Evolutionary conservation across 768 basidiomycete species (phyloP), one percentile per base, ranked within the genome.

Genomic region (Mycena maculata): DNA sequence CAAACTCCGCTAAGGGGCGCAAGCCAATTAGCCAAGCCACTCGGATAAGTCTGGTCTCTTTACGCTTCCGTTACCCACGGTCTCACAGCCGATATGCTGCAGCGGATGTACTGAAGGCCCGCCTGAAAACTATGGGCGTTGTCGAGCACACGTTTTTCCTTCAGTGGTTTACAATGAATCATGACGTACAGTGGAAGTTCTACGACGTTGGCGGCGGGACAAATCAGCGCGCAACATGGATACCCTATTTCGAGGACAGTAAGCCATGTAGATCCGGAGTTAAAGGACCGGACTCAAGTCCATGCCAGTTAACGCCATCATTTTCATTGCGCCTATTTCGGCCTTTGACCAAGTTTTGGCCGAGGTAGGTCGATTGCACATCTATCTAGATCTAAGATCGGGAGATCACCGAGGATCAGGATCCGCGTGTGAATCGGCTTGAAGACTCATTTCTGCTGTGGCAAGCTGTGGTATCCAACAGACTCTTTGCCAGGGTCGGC

Each of bases 161-260:
- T n/a, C 31, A 84, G 81, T 54, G n/a, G n/a, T n/a, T n/a, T n/a
- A n/a, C n/a, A n/a, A n/a, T n/a, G n/a, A 85, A 85, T 68, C 82
- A 83, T 64, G 88, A 85, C 15, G 83, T 88, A 3, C 86, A 90
- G 71, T 95, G 93, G 93, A 89, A 88, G 67, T 89, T 95, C 55
- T 94, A 93, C 76, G 93, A 95, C 74, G 93, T 95, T 18, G 93
- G 93, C 60, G 93, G 93, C 25, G 86, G 92, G 31, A 86, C 90
- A 63, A 90, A 89, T 74, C 92, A 94, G 77, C 87, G 94, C 59
- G 90, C 91, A 67, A 92, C 92, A 1, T 95, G 93, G 93, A 92
- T 91, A 13, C 93, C 94, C 6, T 95, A 93, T 78, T 95, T 95
- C 69, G 91, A 94, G 71, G 90, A 93, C 76, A 91, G 92, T 93